Percentiles rank a stretch among this genome's conserved stretches.
These are phyloP conservation scores for Pichia sp. DNA, from an alignment of 1,139 yeast genomes.

Conservation along the genomic window DNA sequence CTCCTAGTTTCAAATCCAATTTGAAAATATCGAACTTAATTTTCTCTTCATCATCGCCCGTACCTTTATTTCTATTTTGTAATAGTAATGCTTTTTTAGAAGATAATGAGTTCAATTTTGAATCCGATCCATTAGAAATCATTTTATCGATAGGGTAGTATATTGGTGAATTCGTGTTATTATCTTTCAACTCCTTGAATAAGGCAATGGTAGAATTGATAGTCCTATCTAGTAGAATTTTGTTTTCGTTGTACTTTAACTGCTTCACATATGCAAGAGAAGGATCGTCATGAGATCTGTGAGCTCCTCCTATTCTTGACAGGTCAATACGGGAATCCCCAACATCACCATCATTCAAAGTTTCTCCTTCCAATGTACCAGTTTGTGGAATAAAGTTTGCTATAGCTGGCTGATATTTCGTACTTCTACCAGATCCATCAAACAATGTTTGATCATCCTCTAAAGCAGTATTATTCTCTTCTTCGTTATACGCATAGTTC, in stretches of 20 bases:
- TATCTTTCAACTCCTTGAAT: conserved; percentile 46
- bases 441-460: conserved; percentile 13
- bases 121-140: conserved; percentile 30
- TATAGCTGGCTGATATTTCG: conserved; percentile 9
- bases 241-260: conserved; percentile 61
- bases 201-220: conserved; percentile 51
- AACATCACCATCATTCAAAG: conserved; percentile 20
- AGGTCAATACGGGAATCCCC: neutral
- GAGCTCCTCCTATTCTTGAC: neutral
- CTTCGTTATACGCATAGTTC: conserved; percentile 7
- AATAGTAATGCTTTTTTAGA: conserved; percentile 47
- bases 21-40: conserved; percentile 49
- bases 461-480: neutral
- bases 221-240: conserved; percentile 53
- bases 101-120: conserved; percentile 37
- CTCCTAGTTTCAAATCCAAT: conserved; percentile 56
- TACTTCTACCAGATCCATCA: conserved; percentile 6
- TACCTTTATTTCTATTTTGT: conserved; percentile 25
- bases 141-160: conserved; percentile 48
- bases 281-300: conserved; percentile 14
- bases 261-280: conserved; percentile 47
- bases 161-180: conserved; percentile 54
- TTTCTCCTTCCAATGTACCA: conserved; percentile 24
- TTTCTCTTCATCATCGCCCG: neutral
- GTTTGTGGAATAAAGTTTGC: conserved; percentile 17